A percentile compares a stretch with the other conserved stretches of the same genome.
Conservation (phyloP, 805 yeast species). For the Suhomyces canberraensis region DNA sequence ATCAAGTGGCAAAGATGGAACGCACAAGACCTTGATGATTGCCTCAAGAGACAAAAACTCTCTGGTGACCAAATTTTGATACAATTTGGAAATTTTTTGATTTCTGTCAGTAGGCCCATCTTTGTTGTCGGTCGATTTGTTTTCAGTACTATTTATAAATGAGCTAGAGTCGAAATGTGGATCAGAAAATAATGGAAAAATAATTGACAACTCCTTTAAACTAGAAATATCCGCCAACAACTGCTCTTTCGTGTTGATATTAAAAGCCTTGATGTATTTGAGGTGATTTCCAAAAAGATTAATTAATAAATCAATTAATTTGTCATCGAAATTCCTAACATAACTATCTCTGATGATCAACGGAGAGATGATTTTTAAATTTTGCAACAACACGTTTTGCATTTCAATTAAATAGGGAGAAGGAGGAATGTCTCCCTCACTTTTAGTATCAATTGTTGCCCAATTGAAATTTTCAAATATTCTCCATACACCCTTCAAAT, state of each 20-base stretch:
- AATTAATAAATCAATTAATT: constrained; percentile 63
- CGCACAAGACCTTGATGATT: constrained; percentile 64
- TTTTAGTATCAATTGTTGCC: constrained; percentile 35
- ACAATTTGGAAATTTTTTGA: constrained; percentile 22
- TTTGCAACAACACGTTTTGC: constrained; percentile 43
- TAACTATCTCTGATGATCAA: constrained; percentile 67
- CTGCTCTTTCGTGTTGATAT: constrained; percentile 63
- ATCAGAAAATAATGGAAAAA: constrained; percentile 41
- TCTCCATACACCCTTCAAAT: constrained; percentile 72
- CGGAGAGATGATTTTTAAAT: constrained; percentile 48
- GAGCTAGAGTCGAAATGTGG: constrained; percentile 28
- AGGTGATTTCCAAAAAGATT: constrained; percentile 56
- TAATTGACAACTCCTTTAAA: constrained; percentile 52
- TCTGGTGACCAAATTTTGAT: constrained; percentile 40
- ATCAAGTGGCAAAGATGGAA: constrained; percentile 59
- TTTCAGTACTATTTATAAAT: constrained; percentile 11
- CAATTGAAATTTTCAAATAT: constrained; percentile 77
- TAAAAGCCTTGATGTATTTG: constrained; percentile 60
- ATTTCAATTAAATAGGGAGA: constrained; percentile 68
- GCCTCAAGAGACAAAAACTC: constrained; percentile 50
- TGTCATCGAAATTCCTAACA: constrained; percentile 70
- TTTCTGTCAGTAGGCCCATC: constrained; percentile 6
- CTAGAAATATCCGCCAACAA: constrained; percentile 67
- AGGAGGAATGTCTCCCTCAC: constrained; percentile 62
- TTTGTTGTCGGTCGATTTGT: neutral